These are phyloP conservation scores for Talaromyces sp. DNA, from an alignment of 2,329 filamentous ascomycete genomes.

Conservation along the genomic window DNA sequence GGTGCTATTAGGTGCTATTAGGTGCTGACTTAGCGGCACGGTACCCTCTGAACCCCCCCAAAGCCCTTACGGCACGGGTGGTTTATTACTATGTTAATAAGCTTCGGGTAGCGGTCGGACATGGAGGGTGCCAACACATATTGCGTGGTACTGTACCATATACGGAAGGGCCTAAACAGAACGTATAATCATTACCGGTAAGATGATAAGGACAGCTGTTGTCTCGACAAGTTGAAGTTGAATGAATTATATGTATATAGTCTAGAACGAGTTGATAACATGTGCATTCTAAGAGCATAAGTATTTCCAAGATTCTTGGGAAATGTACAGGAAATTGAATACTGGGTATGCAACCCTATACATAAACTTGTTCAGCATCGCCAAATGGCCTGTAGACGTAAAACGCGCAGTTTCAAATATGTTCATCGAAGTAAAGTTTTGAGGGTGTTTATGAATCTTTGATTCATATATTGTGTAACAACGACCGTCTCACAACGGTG, in stretches of 20 bases:
- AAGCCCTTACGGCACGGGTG: too few species aligned
- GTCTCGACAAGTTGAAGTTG: not conserved
- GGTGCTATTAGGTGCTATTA: too few species aligned
- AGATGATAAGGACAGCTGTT: not conserved
- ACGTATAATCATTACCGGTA: not conserved
- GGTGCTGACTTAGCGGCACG: too few species aligned
- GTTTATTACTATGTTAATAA: too few species aligned
- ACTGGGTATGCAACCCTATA: not conserved
- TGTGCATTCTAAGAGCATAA: not conserved
- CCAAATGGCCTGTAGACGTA: not conserved
- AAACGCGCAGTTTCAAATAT: not conserved
- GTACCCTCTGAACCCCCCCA: too few species aligned
- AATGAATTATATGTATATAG: not conserved
- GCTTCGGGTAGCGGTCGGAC: too few species aligned
- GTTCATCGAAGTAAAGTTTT: slow-evolving; percentile 8
- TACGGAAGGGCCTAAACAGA: not conserved
- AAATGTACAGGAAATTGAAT: not conserved
- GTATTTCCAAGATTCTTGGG: not conserved
- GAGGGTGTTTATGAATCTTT: not conserved
- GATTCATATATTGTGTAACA: slow-evolving; percentile 7
- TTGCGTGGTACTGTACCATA: not conserved
- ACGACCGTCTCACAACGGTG: not conserved
- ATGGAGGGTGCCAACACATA: too few species aligned
- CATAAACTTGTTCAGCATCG: not conserved
- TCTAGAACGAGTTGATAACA: not conserved